A percentile compares a stretch with the other conserved stretches of the same genome.
phyloP scores from a whole-genome alignment of 179 eudicot genomes.

The Amaranthus tricolor region DNA sequence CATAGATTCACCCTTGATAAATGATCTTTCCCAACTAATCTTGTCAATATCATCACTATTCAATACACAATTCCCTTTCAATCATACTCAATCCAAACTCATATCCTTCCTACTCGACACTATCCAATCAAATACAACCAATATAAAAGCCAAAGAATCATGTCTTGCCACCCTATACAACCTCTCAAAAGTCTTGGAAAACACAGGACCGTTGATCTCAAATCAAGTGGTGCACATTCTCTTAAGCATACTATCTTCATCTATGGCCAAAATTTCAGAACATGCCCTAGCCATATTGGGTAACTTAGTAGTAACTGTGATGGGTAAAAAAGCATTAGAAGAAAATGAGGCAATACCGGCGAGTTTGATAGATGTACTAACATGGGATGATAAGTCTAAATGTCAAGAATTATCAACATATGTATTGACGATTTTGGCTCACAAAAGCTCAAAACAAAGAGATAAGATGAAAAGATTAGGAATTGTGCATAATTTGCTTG shows the following conservation, averaged over 20 bases:
- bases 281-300: constrained; percentile 73
- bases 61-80: constrained; percentile 49
- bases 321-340: constrained; percentile 68
- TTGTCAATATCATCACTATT: constrained; percentile 60
- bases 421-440: constrained; percentile 77
- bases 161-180: constrained; percentile 61
- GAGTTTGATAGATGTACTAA: constrained; percentile 60
- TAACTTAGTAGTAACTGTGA: constrained; percentile 65
- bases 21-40: constrained; percentile 54
- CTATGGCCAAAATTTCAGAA: constrained; percentile 47
- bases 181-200: constrained; percentile 59
- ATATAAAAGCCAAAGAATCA: constrained; percentile 38
- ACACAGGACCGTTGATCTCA: constrained; percentile 45
- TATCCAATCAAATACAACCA: constrained; percentile 47
- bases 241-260: constrained; percentile 38
- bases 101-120: constrained; percentile 43
- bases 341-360: constrained; percentile 48
- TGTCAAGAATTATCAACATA: constrained; percentile 71
- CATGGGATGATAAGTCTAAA: constrained; percentile 73
- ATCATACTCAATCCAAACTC: constrained; percentile 31
- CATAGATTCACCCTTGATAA: constrained; percentile 45
- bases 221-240: constrained; percentile 41
- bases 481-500: constrained; percentile 68
- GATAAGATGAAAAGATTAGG: constrained; percentile 62
- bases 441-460: constrained; percentile 58